Percentiles rank a stretch among this genome's conserved stretches.
Conservation (phyloP, 1,284 basidiomycete species). For the Cryptococcus floricola region DNA sequence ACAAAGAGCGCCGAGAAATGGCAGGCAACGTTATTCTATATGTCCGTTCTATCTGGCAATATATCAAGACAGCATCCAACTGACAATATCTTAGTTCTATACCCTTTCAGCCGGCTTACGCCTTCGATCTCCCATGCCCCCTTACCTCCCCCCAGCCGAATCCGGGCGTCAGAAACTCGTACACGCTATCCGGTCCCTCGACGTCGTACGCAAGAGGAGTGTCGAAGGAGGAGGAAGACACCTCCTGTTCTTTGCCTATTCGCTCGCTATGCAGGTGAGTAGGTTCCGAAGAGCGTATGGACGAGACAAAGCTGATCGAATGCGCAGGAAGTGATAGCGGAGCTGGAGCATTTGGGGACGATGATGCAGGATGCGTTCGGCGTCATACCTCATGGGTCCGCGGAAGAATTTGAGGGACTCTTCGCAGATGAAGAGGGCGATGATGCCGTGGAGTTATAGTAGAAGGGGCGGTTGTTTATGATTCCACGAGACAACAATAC, state of each 20-base stretch:
- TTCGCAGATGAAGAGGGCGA: constrained; percentile 45
- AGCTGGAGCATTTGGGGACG: constrained; percentile 73
- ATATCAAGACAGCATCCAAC: background rate
- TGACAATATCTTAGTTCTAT: constrained; percentile 58
- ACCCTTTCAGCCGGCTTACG: constrained; percentile 80
- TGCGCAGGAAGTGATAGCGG: constrained; percentile 67
- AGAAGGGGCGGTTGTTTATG: no score
- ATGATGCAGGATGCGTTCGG: constrained; percentile 83
- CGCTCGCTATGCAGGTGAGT: constrained; percentile 69
- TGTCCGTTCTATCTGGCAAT: background rate
- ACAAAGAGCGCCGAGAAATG: constrained; percentile 79
- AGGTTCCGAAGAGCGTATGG: background rate
- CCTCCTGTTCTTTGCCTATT: constrained; percentile 89
- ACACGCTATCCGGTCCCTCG: constrained; percentile 75
- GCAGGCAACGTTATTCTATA: constrained; percentile 86
- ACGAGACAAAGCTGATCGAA: background rate
- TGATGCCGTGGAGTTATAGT: no score
- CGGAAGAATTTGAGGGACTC: constrained; percentile 65
- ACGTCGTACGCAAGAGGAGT: constrained; percentile 67
- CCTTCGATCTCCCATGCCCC: constrained; percentile 85
- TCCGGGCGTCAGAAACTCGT: constrained; percentile 73
- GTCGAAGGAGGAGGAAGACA: constrained; percentile 64
- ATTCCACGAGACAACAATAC: no score
- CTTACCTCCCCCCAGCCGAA: constrained; percentile 90
- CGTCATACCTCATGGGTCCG: constrained; percentile 63